Evolutionary conservation across 2,329 filamentous ascomycete genomes (phyloP).

Genomic region (Aspergillus sp.): DNA sequence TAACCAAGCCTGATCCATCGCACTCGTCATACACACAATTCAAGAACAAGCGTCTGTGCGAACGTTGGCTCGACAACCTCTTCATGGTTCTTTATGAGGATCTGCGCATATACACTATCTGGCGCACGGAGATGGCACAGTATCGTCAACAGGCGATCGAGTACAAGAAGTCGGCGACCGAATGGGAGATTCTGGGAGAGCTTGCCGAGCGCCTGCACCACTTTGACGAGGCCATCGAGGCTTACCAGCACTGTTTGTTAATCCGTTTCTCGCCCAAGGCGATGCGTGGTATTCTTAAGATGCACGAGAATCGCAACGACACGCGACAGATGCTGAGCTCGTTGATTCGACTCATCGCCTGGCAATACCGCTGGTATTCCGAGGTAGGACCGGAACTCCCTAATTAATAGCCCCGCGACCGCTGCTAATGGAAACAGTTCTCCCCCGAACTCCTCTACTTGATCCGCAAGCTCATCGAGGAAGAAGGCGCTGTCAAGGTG

Average conservation of each 20-base stretch:
- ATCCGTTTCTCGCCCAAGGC: slow-evolving; percentile 93
- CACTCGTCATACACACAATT: slow-evolving; percentile 81
- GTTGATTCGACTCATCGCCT: slow-evolving; percentile 88
- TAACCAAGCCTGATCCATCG: slow-evolving; percentile 56
- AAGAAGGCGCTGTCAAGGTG: slow-evolving; percentile 95
- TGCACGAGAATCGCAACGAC: slow-evolving; percentile 74
- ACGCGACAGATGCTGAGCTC: slow-evolving; percentile 77
- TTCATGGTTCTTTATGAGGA: slow-evolving; percentile 99
- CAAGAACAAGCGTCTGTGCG: slow-evolving; percentile 94
- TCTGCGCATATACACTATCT: slow-evolving; percentile 96
- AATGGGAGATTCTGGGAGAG: slow-evolving; percentile 96
- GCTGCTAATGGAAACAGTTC: slow-evolving; percentile 57
- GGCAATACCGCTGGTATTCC: slow-evolving; percentile 99
- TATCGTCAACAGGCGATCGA: slow-evolving; percentile 89
- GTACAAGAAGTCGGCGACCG: slow-evolving; percentile 94
- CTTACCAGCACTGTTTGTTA: slow-evolving; percentile 81
- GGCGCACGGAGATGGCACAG: slow-evolving; percentile 96
- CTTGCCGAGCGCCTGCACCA: slow-evolving; percentile 92
- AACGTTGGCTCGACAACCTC: slow-evolving; percentile 95
- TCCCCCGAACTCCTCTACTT: slow-evolving; percentile 85
- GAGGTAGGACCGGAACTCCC: slow-evolving; percentile 56
- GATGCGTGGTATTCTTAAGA: slow-evolving; percentile 75
- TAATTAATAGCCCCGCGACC: not conserved
- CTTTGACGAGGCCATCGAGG: slow-evolving; percentile 84
- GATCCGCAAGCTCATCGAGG: slow-evolving; percentile 90